Percentiles rank a stretch among this genome's conserved stretches.
Evolutionary conservation across 129 eudicot species (phyloP).

Genomic region (Artemisia annua): DNA sequence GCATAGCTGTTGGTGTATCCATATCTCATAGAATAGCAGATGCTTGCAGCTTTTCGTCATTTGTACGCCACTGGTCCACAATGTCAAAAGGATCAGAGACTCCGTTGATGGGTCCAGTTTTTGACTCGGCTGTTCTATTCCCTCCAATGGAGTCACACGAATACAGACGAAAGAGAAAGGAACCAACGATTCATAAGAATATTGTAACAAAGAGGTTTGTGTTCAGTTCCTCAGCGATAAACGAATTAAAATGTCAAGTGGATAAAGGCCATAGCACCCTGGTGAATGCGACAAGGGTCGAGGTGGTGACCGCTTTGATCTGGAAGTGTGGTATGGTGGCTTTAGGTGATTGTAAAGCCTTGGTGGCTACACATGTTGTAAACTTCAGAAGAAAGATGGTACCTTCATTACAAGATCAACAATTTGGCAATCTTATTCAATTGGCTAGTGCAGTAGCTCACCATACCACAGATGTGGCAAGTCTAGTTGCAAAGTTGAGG

Average conservation of each 20-base stretch:
- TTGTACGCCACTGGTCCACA: slow-evolving; percentile 33
- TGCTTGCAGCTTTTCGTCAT: slow-evolving; percentile 30
- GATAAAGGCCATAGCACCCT: slow-evolving; percentile 4
- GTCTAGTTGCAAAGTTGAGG: slow-evolving; percentile 42
- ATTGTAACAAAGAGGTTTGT: slow-evolving; percentile 41
- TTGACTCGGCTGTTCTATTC: slow-evolving; percentile 35
- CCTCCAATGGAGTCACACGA: slow-evolving; percentile 27
- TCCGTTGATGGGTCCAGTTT: slow-evolving; percentile 17
- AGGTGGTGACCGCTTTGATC: slow-evolving; percentile 40
- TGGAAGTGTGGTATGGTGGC: slow-evolving; percentile 38
- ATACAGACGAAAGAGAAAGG: slow-evolving; percentile 15
- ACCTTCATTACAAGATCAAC: slow-evolving; percentile 35
- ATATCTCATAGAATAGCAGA: slow-evolving; percentile 43
- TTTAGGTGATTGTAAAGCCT: slow-evolving; percentile 17
- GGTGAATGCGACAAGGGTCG: slow-evolving; percentile 35
- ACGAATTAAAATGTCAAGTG: slow-evolving; percentile 18
- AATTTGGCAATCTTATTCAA: slow-evolving; percentile 57
- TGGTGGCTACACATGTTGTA: slow-evolving; percentile 40
- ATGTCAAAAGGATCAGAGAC: slow-evolving; percentile 22
- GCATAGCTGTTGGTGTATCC: slow-evolving; percentile 42
- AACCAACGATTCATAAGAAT: slow-evolving; percentile 12
- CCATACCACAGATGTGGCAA: slow-evolving; percentile 13
- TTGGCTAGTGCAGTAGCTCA: slow-evolving; percentile 37
- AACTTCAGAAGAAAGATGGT: slow-evolving; percentile 47
- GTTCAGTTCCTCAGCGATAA: slow-evolving; percentile 40